Conservation (phyloP, 768 basidiomycete species). For the Hygrocybe punicea region DNA sequence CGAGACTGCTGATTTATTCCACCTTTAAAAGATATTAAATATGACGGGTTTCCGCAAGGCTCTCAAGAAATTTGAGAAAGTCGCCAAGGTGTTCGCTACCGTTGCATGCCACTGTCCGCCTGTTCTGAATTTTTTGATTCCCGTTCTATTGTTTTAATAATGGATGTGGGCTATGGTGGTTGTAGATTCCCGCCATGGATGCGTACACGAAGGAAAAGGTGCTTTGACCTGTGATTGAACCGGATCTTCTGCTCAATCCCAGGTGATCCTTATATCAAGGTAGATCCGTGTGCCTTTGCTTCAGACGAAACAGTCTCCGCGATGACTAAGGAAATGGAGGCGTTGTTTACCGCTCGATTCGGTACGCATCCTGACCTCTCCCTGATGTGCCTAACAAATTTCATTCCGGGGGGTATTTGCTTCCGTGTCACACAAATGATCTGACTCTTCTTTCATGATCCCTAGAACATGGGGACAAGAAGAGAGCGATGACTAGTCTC, state of each 20-base stretch:
- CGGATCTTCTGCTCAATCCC: neutral
- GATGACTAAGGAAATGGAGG: slow-evolving; percentile 76
- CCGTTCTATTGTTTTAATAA: no score
- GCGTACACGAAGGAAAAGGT: slow-evolving; percentile 83
- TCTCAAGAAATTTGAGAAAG: slow-evolving; percentile 82
- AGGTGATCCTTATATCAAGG: slow-evolving; percentile 35
- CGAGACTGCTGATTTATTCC: neutral
- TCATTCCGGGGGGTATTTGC: no score
- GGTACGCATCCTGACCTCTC: slow-evolving; percentile 43
- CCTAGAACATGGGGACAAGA: slow-evolving; percentile 65
- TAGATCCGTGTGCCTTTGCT: slow-evolving; percentile 66
- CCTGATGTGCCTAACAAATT: neutral
- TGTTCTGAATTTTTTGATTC: neutral
- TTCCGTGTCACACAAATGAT: neutral
- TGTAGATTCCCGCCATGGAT: slow-evolving; percentile 65
- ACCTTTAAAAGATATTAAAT: slow-evolving; percentile 63
- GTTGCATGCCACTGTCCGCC: neutral
- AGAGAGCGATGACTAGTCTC: slow-evolving; percentile 67
- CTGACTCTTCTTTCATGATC: neutral
- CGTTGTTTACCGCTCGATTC: slow-evolving; percentile 71
- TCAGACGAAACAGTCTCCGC: slow-evolving; percentile 55
- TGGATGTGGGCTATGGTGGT: neutral
- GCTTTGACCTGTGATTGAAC: neutral
- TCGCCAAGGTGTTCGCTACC: slow-evolving; percentile 50
- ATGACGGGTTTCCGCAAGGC: slow-evolving; percentile 86